Percentiles rank a stretch among this genome's conserved stretches.
Evolutionary conservation across 148 eudicot species (phyloP).

Genomic region (Amaranthus cruentus): DNA sequence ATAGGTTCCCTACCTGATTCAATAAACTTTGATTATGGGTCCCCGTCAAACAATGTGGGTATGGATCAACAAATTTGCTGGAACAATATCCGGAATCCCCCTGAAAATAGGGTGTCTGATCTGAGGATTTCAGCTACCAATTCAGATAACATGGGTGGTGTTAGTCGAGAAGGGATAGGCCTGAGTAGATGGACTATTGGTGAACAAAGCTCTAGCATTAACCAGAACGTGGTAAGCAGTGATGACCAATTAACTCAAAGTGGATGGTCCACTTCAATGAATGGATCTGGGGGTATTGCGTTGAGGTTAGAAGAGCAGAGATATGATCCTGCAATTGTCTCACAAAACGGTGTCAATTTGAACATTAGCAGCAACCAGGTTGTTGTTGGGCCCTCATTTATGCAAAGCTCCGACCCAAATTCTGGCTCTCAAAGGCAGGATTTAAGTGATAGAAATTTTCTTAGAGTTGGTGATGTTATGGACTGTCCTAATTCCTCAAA

Average conservation of each 20-base stretch:
- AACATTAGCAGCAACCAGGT: conserved; percentile 33
- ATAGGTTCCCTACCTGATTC: conserved; percentile 72
- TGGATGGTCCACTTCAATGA: conserved; percentile 33
- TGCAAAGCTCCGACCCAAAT: conserved; percentile 32
- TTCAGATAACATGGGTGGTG: conserved; percentile 27
- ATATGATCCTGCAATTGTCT: conserved; percentile 34
- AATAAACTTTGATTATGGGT: conserved; percentile 60
- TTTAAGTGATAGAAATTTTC: conserved; percentile 36
- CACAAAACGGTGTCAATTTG: conserved; percentile 36
- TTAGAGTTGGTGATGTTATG: conserved; percentile 32
- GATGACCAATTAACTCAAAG: conserved; percentile 29
- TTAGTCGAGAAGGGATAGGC: conserved; percentile 25
- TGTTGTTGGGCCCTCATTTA: conserved; percentile 27
- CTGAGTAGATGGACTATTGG: conserved; percentile 34
- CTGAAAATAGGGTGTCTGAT: conserved; percentile 46
- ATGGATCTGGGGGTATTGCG: conserved; percentile 30
- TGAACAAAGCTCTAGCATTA: conserved; percentile 26
- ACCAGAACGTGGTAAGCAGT: conserved; percentile 22
- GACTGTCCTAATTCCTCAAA: conserved; percentile 34
- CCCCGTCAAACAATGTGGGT: conserved; percentile 51
- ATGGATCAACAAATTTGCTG: conserved; percentile 62
- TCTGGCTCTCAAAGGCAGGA: conserved; percentile 40
- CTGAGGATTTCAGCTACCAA: conserved; percentile 32
- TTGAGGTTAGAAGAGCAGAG: conserved; percentile 32
- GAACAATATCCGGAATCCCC: conserved; percentile 51